Evolutionary conservation across 140 eudicot genomes (phyloP), one percentile per base, ranked within the genome.

Genomic region (Senecio squalidus): DNA sequence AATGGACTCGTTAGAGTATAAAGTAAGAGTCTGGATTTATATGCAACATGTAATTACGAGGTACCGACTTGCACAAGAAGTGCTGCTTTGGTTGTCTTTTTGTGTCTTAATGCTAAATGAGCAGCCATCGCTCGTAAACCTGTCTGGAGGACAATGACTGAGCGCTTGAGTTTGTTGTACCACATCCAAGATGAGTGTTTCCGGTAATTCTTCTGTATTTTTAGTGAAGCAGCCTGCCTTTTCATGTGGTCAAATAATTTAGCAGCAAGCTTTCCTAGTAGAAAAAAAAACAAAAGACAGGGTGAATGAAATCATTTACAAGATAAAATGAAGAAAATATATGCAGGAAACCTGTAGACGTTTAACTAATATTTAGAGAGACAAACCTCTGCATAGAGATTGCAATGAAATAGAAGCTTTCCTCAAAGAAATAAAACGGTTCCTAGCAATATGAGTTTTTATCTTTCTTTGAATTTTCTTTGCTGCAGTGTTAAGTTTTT

Each of bases 401-500:
- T 92, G 98, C 62, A 92, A 33, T 22, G 67, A 72, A 44, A 87
- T 62, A 41, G 96, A 78, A 54, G 96, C 86, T 78, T 68, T 72
- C 78, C 60, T 80, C 73, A 92, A 64, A 56, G 89, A 70, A 75
- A 87, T 56, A 60, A 84, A 92, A 62, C 79, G 74, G 61, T 77
- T 82, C 62, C 93, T 81, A 31, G 96, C 46, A 62, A 87, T 77
- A 77, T 87, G 81, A 38, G 96, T 92, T 83, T 84, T 79, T 44
- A 69, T 75, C 72, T 80, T 87, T 76, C 98, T 79, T 77, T 87
- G 96, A 52, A 92, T 92, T 67, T 64, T 87, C 78, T 73, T 84
- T 74, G 96, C 98, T 69, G 96, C 96, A 44, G 73, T 82, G 55
- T 79, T 77, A 33, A 91, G 98, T 72, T 78, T 91, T 69, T 71